phyloP scores from a whole-genome alignment of 305 asterid species.

The Solanum hybrid region DNA sequence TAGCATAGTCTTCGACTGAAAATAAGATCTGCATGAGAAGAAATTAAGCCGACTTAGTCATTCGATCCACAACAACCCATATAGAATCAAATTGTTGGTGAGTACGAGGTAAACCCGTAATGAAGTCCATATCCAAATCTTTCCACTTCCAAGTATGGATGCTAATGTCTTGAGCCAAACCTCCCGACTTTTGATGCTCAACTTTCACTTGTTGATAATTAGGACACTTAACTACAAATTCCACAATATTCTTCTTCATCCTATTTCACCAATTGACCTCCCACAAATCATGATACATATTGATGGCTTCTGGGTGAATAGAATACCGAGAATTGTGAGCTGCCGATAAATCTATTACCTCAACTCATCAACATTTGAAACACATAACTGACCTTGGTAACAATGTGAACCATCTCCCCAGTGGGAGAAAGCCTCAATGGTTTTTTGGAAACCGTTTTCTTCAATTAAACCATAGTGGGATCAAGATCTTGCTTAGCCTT shows the following conservation, averaged over 20 bases:
- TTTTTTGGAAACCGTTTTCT: too few relatives aligned
- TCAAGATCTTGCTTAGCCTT: background rate
- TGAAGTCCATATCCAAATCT: background rate
- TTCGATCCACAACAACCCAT: background rate
- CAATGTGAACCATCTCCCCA: background rate
- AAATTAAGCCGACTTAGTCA: background rate
- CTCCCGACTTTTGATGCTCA: background rate
- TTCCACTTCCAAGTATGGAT: background rate
- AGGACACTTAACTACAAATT: background rate
- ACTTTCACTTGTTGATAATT: background rate
- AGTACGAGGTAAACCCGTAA: background rate
- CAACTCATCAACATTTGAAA: background rate
- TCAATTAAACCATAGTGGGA: background rate
- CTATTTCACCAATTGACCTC: background rate
- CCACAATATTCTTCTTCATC: background rate
- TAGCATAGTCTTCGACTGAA: background rate
- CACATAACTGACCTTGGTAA: background rate
- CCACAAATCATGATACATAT: background rate
- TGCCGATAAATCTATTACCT: background rate
- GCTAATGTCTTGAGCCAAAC: background rate
- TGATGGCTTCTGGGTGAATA: background rate
- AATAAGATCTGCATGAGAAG: background rate
- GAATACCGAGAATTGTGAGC: background rate
- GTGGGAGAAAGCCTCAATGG: background rate
- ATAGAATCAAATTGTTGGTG: background rate